Conservation (phyloP, 768 basidiomycete genomes). For the Sporobolomyces roseus region DNA sequence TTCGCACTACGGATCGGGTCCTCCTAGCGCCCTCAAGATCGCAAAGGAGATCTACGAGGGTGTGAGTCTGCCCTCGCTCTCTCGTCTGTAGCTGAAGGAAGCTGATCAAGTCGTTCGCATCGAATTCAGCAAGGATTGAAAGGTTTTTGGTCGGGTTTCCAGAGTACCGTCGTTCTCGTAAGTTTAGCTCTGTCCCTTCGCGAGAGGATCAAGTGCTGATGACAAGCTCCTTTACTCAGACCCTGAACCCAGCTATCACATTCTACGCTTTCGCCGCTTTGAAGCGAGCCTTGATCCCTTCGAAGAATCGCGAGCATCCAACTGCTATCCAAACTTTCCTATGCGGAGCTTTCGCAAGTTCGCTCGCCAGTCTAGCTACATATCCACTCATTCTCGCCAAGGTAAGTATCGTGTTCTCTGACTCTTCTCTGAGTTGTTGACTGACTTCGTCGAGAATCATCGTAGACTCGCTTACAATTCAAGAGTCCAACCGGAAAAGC, state of each 20-base stretch:
- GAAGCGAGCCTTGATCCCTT: constrained; percentile 51
- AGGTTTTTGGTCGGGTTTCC: constrained; percentile 63
- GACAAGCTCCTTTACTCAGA: constrained; percentile 11
- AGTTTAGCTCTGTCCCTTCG: constrained; percentile 40
- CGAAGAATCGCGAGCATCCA: constrained; percentile 47
- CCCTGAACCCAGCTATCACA: constrained; percentile 60
- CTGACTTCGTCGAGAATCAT: too few relatives aligned
- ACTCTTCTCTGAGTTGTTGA: background rate
- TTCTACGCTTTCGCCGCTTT: constrained; percentile 58
- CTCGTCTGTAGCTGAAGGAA: too few relatives aligned
- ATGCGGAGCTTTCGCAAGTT: constrained; percentile 59
- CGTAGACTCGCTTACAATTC: constrained; percentile 43
- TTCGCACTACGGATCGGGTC: constrained; percentile 25
- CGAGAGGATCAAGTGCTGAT: background rate
- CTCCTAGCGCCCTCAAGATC: constrained; percentile 44
- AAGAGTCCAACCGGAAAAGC: constrained; percentile 42
- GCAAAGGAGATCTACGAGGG: constrained; percentile 54
- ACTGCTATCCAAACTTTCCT: constrained; percentile 57
- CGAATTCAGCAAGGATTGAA: constrained; percentile 55
- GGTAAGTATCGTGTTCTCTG: constrained; percentile 10
- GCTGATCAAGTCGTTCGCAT: too few relatives aligned
- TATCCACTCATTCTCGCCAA: constrained; percentile 64
- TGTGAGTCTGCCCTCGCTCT: too few relatives aligned
- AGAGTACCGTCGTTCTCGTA: constrained; percentile 53
- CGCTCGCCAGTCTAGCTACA: constrained; percentile 54